Conservation (phyloP, 2,329 filamentous ascomycete genomes). For the Aspergillus quadricinctus region DNA sequence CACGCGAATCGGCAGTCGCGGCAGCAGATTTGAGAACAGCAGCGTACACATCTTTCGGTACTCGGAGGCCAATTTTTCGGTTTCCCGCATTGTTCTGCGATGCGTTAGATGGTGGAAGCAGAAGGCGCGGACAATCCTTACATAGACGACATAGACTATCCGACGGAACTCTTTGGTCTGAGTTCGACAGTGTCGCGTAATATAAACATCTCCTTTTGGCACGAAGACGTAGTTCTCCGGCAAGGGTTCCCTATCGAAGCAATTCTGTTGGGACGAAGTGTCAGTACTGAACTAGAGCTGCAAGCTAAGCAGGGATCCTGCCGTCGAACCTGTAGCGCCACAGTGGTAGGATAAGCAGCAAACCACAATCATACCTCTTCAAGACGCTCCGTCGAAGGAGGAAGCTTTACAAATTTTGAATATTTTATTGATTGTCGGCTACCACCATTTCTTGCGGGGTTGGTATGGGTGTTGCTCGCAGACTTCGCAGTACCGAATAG, state of each 20-base stretch:
- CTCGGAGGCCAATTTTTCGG: conserved; percentile 39
- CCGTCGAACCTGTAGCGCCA: background rate
- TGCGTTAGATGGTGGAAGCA: conserved; percentile 4
- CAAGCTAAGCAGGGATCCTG: background rate
- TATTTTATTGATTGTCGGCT: conserved; percentile 9
- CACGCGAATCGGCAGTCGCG: conserved; percentile 38
- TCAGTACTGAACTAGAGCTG: conserved; percentile 5
- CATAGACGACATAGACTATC: conserved; percentile 36
- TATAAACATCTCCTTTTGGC: conserved; percentile 39
- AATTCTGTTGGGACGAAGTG: conserved; percentile 23
- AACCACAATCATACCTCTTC: conserved; percentile 21
- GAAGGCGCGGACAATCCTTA: conserved; percentile 15
- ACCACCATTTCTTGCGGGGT: background rate
- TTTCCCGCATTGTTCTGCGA: conserved; percentile 27
- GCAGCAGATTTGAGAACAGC: conserved; percentile 37
- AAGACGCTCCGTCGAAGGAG: conserved; percentile 21
- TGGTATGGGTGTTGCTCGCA: conserved; percentile 3
- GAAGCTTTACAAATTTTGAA: conserved; percentile 12
- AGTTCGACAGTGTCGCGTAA: conserved; percentile 40
- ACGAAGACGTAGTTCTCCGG: conserved; percentile 37
- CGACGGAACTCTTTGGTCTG: conserved; percentile 29
- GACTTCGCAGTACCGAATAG: background rate
- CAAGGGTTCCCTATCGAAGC: conserved; percentile 23
- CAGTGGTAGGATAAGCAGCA: background rate
- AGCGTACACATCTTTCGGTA: conserved; percentile 36